These are phyloP conservation scores for Closterium sp. DNA, from an alignment of 139 green algal genomes.

Conservation along the genomic window DNA sequence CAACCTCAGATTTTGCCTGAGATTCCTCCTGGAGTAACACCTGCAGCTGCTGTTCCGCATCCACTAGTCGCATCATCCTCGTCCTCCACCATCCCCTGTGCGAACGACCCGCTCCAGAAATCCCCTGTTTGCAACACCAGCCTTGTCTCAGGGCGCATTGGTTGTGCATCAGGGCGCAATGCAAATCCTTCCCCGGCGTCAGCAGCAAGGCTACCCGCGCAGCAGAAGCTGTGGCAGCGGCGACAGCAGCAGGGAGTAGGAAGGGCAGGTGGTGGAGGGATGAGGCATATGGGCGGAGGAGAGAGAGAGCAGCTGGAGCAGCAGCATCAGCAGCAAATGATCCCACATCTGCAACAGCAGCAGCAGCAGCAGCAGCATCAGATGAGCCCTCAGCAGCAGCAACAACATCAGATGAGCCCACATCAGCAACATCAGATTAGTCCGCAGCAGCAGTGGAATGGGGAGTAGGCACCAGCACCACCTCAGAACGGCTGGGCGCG, in stretches of 20 bases:
- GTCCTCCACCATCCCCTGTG: neutral
- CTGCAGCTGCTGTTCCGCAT: neutral
- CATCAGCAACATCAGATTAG: neutral
- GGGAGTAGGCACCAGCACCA: neutral
- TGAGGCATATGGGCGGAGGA: too few species aligned
- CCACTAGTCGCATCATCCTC: neutral
- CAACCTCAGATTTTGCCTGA: too few species aligned
- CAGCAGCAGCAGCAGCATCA: too few species aligned
- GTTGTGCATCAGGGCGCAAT: too few species aligned
- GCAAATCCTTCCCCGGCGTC: neutral
- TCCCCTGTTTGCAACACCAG: neutral
- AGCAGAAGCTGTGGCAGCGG: neutral
- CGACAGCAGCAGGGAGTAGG: neutral
- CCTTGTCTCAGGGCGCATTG: neutral
- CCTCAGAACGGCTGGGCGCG: neutral
- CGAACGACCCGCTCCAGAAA: neutral
- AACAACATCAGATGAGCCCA: neutral
- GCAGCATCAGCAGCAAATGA: neutral
- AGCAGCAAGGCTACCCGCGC: neutral
- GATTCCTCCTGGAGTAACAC: too few species aligned
- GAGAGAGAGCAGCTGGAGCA: neutral
- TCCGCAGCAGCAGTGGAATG: neutral
- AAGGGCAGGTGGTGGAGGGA: neutral
- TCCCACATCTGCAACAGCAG: too few species aligned
- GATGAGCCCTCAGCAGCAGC: too few species aligned